Evolutionary conservation across 192 early-diverging fungal species (phyloP).

Genomic region (Coemansia sp.): DNA sequence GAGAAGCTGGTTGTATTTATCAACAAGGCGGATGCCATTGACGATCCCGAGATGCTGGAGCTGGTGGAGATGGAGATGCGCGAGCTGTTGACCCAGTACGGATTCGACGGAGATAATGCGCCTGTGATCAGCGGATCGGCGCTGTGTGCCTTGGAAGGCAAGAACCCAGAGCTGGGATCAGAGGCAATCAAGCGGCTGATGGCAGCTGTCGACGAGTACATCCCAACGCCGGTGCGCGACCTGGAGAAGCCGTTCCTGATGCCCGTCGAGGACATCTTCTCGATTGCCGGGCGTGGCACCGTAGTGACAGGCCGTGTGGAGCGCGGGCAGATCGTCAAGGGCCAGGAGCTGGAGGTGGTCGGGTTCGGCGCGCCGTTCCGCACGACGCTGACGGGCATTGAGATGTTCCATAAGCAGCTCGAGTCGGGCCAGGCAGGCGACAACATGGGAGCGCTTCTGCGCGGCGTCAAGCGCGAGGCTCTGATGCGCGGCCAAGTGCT

Average conservation of each 20-base stretch:
- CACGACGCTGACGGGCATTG: constrained; percentile 95
- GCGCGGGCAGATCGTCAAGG: constrained; percentile 89
- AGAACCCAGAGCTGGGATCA: constrained; percentile 86
- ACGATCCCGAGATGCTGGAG: constrained; percentile 97
- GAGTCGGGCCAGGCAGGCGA: constrained; percentile 96
- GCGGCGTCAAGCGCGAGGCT: constrained; percentile 96
- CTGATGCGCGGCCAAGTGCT: constrained; percentile 94
- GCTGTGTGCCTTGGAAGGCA: constrained; percentile 90
- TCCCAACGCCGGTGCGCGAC: constrained; percentile 89
- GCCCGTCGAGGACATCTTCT: constrained; percentile 98
- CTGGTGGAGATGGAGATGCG: constrained; percentile 99
- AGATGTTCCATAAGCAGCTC: constrained; percentile 99
- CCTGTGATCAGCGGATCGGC: constrained; percentile 93
- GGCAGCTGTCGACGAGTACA: constrained; percentile 85
- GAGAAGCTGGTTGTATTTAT: constrained; percentile 91
- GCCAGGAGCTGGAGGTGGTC: constrained; percentile 94
- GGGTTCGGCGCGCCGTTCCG: constrained; percentile 86
- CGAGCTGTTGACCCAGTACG: constrained; percentile 86
- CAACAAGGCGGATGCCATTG: constrained; percentile 98
- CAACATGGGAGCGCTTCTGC: constrained; percentile 96
- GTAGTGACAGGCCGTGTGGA: constrained; percentile 95
- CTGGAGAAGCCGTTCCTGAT: constrained; percentile 99
- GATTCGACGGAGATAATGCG: constrained; percentile 86
- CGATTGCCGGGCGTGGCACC: constrained; percentile 96
- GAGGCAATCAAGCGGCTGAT: constrained; percentile 89